Evolutionary conservation across 2,329 filamentous ascomycete species (phyloP).

Genomic region (Talaromyces marneffei): DNA sequence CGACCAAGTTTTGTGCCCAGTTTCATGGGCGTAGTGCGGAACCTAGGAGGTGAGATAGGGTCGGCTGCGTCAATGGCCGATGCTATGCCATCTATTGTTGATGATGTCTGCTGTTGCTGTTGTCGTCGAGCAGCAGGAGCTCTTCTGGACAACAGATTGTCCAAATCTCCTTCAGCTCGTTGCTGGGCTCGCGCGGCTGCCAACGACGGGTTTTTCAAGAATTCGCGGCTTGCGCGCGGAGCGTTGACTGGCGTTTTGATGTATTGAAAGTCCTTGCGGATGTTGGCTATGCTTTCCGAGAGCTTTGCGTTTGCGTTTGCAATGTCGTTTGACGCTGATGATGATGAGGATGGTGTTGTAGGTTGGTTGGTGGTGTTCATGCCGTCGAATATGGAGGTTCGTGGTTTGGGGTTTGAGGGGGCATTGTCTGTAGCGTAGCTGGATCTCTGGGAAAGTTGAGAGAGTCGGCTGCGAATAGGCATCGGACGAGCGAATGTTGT

Average conservation of each 20-base stretch:
- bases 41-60: background rate
- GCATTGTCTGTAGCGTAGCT: background rate
- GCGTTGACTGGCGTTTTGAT: background rate
- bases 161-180: background rate
- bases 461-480: background rate
- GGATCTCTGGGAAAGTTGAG: background rate
- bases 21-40: slow-evolving; percentile 19
- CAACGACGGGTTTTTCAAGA: background rate
- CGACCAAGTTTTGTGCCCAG: slow-evolving; percentile 34
- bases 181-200: background rate
- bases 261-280: background rate
- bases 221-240: background rate
- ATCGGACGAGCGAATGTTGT: background rate
- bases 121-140: background rate
- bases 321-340: background rate
- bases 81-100: background rate
- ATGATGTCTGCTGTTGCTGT: background rate
- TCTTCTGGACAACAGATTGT: background rate
- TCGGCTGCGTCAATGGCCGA: background rate
- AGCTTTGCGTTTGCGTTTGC: background rate
- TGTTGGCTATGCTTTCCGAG: background rate
- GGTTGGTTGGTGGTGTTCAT: background rate
- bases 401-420: background rate
- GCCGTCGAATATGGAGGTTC: background rate
- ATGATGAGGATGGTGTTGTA: background rate